Percentiles rank a stretch among this genome's conserved stretches.
Evolutionary conservation across 371 early-diverging fungal genomes (phyloP).

Genomic region (Rhizopus sp.): DNA sequence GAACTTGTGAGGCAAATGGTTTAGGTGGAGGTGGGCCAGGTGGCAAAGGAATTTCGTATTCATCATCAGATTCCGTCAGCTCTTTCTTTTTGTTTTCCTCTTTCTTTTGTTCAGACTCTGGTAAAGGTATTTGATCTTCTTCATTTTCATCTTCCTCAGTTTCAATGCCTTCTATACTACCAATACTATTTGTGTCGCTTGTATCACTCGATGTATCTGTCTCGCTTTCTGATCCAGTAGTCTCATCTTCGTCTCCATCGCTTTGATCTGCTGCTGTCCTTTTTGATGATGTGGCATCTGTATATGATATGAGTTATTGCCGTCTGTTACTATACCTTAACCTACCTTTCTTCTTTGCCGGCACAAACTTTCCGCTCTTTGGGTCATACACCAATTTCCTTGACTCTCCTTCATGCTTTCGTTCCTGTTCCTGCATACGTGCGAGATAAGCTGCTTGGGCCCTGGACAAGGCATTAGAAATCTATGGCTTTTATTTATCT

Average conservation of each 20-base stretch:
- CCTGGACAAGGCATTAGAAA: constrained; percentile 13
- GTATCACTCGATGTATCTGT: constrained; percentile 10
- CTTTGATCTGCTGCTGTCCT: constrained; percentile 10
- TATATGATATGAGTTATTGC: neutral
- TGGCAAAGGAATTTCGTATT: constrained; percentile 50
- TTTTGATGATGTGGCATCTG: constrained; percentile 15
- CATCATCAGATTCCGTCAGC: constrained; percentile 41
- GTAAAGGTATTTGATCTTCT: constrained; percentile 19
- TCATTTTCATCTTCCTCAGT: constrained; percentile 21
- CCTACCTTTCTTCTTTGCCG: constrained; percentile 44
- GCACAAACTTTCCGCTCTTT: constrained; percentile 44
- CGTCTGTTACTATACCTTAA: neutral
- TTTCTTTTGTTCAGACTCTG: constrained; percentile 2
- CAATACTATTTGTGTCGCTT: constrained; percentile 18
- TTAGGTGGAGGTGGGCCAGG: constrained; percentile 46
- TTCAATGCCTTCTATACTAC: constrained; percentile 11
- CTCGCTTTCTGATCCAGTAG: constrained; percentile 5
- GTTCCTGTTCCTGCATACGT: constrained; percentile 38
- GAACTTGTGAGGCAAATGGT: constrained; percentile 30
- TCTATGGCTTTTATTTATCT: neutral
- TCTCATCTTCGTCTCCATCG: constrained; percentile 6
- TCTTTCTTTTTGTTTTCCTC: constrained; percentile 1
- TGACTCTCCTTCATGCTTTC: constrained; percentile 32
- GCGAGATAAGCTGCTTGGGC: constrained; percentile 45
- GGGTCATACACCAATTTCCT: constrained; percentile 51